phyloP scores from a whole-genome alignment of 257 asterid genomes.

The Gentiana macrophylla region DNA sequence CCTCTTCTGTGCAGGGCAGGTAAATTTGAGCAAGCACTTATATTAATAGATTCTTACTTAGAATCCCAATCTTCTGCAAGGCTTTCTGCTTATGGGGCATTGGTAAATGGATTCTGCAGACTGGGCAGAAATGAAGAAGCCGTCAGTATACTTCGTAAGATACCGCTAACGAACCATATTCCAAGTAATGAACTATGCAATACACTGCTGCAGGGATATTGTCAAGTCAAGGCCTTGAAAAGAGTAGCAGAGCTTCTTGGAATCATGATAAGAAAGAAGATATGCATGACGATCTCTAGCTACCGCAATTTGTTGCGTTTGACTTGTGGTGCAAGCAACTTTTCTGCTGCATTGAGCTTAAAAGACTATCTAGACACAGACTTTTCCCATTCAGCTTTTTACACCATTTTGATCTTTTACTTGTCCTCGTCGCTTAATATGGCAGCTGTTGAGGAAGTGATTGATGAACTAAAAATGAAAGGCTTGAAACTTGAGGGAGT shows the following conservation, averaged over 20 bases:
- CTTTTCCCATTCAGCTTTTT: constrained; percentile 28
- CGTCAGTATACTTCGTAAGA: constrained; percentile 29
- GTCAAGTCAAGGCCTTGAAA: constrained; percentile 25
- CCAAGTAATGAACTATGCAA: constrained; percentile 29
- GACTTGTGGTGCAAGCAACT: constrained; percentile 31
- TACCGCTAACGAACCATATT: constrained; percentile 16
- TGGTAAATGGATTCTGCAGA: constrained; percentile 44
- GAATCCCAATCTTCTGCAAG: constrained; percentile 25
- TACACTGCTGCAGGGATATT: constrained; percentile 34
- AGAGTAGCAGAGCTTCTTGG: constrained; percentile 44
- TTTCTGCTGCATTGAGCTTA: constrained; percentile 33
- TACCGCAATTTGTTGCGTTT: constrained; percentile 36
- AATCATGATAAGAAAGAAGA: constrained; percentile 32
- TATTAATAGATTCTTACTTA: constrained; percentile 33
- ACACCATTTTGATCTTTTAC: constrained; percentile 49
- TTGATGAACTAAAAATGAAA: constrained; percentile 25
- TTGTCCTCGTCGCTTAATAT: constrained; percentile 25
- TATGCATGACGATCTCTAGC: constrained; percentile 40
- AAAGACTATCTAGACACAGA: constrained; percentile 41
- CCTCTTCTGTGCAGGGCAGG: constrained; percentile 38
- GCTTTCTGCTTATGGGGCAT: constrained; percentile 27
- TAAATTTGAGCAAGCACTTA: constrained; percentile 37
- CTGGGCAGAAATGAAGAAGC: constrained; percentile 39
- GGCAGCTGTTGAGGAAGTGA: constrained; percentile 22
- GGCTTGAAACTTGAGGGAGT: constrained; percentile 41